Percentiles rank a stretch among this genome's conserved stretches.
These are phyloP conservation scores for Colletotrichum sidae DNA, from an alignment of 2,329 filamentous ascomycete genomes.

Conservation along the genomic window DNA sequence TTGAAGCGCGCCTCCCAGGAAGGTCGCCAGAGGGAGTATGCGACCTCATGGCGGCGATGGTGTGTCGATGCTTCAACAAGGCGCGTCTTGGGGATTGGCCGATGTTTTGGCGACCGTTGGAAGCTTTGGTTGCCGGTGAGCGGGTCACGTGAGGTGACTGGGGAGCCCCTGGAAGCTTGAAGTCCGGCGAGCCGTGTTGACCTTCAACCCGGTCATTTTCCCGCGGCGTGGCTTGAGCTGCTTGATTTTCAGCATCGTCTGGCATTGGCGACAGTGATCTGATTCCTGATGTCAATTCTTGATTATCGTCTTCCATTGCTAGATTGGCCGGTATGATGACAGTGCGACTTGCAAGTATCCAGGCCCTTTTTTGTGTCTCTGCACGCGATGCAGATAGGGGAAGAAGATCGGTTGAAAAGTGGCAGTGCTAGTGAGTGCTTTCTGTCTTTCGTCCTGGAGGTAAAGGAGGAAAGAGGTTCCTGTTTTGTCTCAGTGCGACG, in stretches of 20 bases:
- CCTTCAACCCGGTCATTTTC: neutral
- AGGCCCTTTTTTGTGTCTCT: too few species aligned
- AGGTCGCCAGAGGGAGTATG: conserved; percentile 43
- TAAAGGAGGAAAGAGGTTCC: too few species aligned
- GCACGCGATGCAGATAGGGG: too few species aligned
- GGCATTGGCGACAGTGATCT: neutral
- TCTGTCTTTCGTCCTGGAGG: too few species aligned
- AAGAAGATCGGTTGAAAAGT: too few species aligned
- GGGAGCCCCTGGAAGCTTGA: conserved; percentile 1
- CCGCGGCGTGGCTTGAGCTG: conserved; percentile 13
- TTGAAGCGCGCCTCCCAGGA: conserved; percentile 45
- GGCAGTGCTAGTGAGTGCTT: too few species aligned
- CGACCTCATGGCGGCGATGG: conserved; percentile 46
- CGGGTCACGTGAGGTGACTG: conserved; percentile 17
- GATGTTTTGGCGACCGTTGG: conserved; percentile 29
- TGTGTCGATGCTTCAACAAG: conserved; percentile 36
- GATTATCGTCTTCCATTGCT: neutral
- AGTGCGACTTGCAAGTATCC: too few species aligned
- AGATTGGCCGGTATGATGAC: too few species aligned
- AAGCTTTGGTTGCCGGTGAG: conserved; percentile 18
- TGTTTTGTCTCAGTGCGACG: too few species aligned
- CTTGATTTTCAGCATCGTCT: neutral
- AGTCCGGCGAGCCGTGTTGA: neutral
- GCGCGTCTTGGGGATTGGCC: conserved; percentile 30
- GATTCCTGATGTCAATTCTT: neutral